Percentiles rank a stretch among this genome's conserved stretches.
Evolutionary conservation across 2,329 filamentous ascomycete species (phyloP).

Genomic region (Lecanicillium sp.): DNA sequence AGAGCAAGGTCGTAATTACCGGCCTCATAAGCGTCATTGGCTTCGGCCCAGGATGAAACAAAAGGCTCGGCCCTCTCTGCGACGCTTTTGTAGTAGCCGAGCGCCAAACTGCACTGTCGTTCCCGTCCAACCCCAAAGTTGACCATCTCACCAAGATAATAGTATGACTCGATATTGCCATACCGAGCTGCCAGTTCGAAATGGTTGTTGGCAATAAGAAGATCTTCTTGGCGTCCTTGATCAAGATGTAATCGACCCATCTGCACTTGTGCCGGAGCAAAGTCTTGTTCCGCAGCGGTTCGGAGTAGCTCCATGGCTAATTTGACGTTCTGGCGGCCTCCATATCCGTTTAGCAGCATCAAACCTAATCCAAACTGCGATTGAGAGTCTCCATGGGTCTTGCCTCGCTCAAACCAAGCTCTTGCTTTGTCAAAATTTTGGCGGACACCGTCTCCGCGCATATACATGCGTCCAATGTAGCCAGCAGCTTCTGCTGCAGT

Average conservation of each 20-base stretch:
- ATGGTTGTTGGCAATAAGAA: slow-evolving; percentile 71
- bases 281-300: slow-evolving; percentile 72
- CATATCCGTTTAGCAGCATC: slow-evolving; percentile 74
- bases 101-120: slow-evolving; percentile 66
- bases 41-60: slow-evolving; percentile 72
- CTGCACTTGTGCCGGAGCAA: slow-evolving; percentile 71
- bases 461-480: slow-evolving; percentile 80
- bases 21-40: slow-evolving; percentile 71
- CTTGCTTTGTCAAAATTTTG: slow-evolving; percentile 71
- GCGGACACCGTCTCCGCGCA: slow-evolving; percentile 76
- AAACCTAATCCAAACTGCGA: slow-evolving; percentile 79
- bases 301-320: slow-evolving; percentile 71
- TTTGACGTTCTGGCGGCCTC: slow-evolving; percentile 58
- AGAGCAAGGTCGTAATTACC: slow-evolving; percentile 76
- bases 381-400: slow-evolving; percentile 66
- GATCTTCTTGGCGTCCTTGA: slow-evolving; percentile 61
- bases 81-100: slow-evolving; percentile 75
- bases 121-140: slow-evolving; percentile 74
- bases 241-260: slow-evolving; percentile 80
- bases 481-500: slow-evolving; percentile 76
- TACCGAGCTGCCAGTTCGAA: slow-evolving; percentile 81
- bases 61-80: slow-evolving; percentile 64
- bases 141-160: slow-evolving; percentile 84
- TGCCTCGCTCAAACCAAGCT: slow-evolving; percentile 76
- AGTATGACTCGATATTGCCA: slow-evolving; percentile 80